These are phyloP conservation scores for Ajuga chamaepitys DNA, from an alignment of 257 asterid species.

Conservation along the genomic window DNA sequence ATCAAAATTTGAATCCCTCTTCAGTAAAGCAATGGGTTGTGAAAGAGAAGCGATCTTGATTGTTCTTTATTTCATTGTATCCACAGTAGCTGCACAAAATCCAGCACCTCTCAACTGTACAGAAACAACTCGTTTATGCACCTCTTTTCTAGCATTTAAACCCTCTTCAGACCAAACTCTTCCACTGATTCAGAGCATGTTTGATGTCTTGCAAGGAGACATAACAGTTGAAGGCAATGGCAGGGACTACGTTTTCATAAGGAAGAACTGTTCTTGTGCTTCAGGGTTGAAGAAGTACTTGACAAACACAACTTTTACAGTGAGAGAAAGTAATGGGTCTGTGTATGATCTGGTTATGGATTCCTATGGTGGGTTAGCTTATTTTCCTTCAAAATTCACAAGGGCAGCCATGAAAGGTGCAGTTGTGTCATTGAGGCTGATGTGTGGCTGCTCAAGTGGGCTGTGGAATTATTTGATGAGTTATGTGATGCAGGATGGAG, in stretches of 20 bases:
- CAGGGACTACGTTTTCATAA: slow-evolving; percentile 63
- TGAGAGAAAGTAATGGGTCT: slow-evolving; percentile 61
- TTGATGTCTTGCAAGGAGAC: slow-evolving; percentile 73
- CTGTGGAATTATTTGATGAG: slow-evolving; percentile 95
- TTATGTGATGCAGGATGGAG: slow-evolving; percentile 84
- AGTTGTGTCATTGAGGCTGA: slow-evolving; percentile 67
- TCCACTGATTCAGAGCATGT: slow-evolving; percentile 76
- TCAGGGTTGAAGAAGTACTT: slow-evolving; percentile 43
- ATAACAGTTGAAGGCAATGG: slow-evolving; percentile 74
- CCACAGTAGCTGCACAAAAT: slow-evolving; percentile 25
- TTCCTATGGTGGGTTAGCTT: slow-evolving; percentile 75
- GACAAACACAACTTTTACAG: slow-evolving; percentile 73
- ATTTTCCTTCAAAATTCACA: slow-evolving; percentile 58
- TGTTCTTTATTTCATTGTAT: slow-evolving; percentile 16
- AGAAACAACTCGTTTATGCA: slow-evolving; percentile 66
- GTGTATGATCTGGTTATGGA: slow-evolving; percentile 58
- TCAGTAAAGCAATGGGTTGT: slow-evolving; percentile 32
- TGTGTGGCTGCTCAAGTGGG: slow-evolving; percentile 96
- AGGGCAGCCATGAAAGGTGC: slow-evolving; percentile 80
- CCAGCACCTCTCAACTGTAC: slow-evolving; percentile 72
- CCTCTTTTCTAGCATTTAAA: slow-evolving; percentile 82
- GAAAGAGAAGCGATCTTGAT: slow-evolving; percentile 29
- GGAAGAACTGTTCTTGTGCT: slow-evolving; percentile 92
- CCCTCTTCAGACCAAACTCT: slow-evolving; percentile 54
- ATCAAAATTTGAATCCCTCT: slow-evolving; percentile 13